A percentile compares a stretch with the other conserved stretches of the same genome.
These are phyloP conservation scores for maize (Zea mays) DNA, from an alignment of 176 grass and related monocot species.

Conservation along the genomic window Zm-B73-REFERENCE-NAM-5.0 NC_050097.1:162580501-162581000, in stretches of 20 bases:
- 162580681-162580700: not conserved
- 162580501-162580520: not conserved
- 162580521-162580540: conserved; percentile 14
- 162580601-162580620: not conserved
- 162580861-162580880: not conserved
- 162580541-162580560: not conserved
- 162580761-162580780: too few relatives aligned
- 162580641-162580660: not conserved
- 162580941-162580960: not conserved
- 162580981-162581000: conserved; percentile 3
- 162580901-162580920: not conserved
- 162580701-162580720: not conserved
- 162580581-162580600: too few relatives aligned
- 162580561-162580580: conserved; percentile 5
- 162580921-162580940: not conserved
- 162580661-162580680: not conserved
- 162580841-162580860: not conserved
- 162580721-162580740: too few relatives aligned
- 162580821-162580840: not conserved
- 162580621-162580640: not conserved
- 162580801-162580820: conserved; percentile 1
- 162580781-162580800: too few relatives aligned
- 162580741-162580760: not conserved
- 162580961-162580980: conserved; percentile 6
- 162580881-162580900: not conserved